Conservation (phyloP, 495 filamentous ascomycete genomes). For the Aspergillus leporis region DNA sequence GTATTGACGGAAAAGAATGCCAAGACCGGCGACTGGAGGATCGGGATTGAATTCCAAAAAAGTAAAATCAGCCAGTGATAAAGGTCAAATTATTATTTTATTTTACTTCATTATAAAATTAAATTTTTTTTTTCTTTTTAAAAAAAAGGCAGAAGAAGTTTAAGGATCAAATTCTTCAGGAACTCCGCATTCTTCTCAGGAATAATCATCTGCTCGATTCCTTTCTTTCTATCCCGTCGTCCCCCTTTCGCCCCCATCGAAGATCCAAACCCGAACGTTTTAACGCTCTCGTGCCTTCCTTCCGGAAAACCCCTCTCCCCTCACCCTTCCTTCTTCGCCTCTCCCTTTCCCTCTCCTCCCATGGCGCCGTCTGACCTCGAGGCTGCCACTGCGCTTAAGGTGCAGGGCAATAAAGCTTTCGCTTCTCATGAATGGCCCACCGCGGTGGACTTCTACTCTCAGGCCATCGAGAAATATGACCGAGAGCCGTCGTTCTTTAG, state of each 20-base stretch:
- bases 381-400: constrained; percentile 79
- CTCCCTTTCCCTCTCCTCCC: constrained; percentile 15
- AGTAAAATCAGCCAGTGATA: background rate
- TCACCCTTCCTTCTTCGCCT: constrained; percentile 14
- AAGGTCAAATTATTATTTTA: too few species aligned
- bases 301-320: constrained; percentile 19
- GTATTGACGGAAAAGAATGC: constrained; percentile 18
- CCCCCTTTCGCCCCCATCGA: too few species aligned
- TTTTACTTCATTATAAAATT: too few species aligned
- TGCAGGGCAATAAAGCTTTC: constrained; percentile 93
- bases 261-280: background rate
- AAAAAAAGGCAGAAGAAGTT: background rate
- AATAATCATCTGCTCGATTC: too few species aligned
- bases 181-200: background rate
- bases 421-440: constrained; percentile 81
- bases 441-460: constrained; percentile 82
- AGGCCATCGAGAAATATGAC: constrained; percentile 85
- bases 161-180: too few species aligned
- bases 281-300: constrained; percentile 39
- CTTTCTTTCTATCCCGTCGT: too few species aligned
- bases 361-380: constrained; percentile 58
- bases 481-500: constrained; percentile 86
- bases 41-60: background rate
- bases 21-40: constrained; percentile 24
- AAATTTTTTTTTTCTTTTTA: too few species aligned